phyloP scores from a whole-genome alignment of 2,329 filamentous ascomycete species.

The Calonectria crousiana region DNA sequence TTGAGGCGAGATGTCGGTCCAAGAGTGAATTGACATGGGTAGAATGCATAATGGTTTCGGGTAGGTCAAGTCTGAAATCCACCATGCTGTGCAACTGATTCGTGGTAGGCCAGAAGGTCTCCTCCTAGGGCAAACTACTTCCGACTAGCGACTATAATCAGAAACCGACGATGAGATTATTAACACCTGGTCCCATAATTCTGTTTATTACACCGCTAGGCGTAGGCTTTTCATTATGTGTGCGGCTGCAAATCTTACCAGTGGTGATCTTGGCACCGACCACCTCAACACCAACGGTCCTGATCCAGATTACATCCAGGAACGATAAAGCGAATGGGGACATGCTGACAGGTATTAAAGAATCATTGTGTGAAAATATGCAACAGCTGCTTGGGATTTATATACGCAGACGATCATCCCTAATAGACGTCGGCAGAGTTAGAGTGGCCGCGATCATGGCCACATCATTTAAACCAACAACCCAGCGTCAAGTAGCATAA shows the following conservation, averaged over 20 bases:
- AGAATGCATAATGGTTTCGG: conserved; percentile 4
- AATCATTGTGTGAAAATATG: not conserved
- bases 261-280: not conserved
- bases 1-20: conserved; percentile 47
- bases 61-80: not conserved
- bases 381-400: not conserved
- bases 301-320: not conserved
- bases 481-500: not conserved
- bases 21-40: conserved; percentile 41
- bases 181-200: not conserved
- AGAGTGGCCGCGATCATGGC: not conserved
- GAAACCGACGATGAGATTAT: not conserved
- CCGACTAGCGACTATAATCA: not conserved
- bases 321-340: not conserved
- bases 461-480: not conserved
- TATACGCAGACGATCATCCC: not conserved
- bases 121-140: not conserved
- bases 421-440: not conserved
- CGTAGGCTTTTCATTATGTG: not conserved
- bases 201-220: conserved; percentile 7
- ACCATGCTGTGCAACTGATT: not conserved
- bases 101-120: not conserved
- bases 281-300: not conserved
- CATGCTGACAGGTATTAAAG: not conserved
- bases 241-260: not conserved